Conservation (phyloP, 768 basidiomycete species). For the Leccinum ochraceum region DNA sequence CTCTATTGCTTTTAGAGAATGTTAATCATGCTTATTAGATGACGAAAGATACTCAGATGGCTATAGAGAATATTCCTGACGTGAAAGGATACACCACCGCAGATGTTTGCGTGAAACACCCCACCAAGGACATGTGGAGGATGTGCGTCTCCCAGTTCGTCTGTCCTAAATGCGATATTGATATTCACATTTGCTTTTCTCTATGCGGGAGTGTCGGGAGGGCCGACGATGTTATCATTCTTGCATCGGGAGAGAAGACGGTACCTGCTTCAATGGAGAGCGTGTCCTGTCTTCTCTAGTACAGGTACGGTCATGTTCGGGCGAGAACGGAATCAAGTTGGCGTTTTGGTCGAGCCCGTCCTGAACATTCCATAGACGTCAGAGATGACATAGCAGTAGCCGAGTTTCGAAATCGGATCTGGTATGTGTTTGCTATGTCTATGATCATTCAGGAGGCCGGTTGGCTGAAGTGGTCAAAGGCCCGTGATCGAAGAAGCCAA, state of each 20-base stretch:
- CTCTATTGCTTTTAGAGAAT: background rate
- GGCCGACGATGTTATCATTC: slow-evolving; percentile 39
- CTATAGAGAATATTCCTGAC: too few relatives aligned
- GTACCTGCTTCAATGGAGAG: slow-evolving; percentile 32
- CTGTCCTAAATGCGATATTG: too few relatives aligned
- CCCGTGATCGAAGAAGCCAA: slow-evolving; percentile 47
- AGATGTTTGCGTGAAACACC: too few relatives aligned
- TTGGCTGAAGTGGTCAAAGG: slow-evolving; percentile 24
- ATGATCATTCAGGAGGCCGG: background rate
- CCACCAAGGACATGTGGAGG: too few relatives aligned
- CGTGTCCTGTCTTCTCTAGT: slow-evolving; percentile 24
- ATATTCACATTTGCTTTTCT: background rate
- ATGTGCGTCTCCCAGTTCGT: too few relatives aligned
- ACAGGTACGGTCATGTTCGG: slow-evolving; percentile 35
- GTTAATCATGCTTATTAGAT: too few relatives aligned
- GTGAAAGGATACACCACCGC: too few relatives aligned
- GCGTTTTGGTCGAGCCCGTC: slow-evolving; percentile 35
- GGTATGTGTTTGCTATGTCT: slow-evolving; percentile 17
- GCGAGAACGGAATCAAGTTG: slow-evolving; percentile 31
- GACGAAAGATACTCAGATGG: too few relatives aligned
- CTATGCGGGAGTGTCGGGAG: slow-evolving; percentile 25
- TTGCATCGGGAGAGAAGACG: slow-evolving; percentile 22
- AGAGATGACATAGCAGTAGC: slow-evolving; percentile 25
- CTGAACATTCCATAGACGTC: slow-evolving; percentile 21
- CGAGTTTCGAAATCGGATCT: slow-evolving; percentile 33